Evolutionary conservation across 768 basidiomycete genomes (phyloP).

Genomic region (Brasilioporus rufonigricans): DNA sequence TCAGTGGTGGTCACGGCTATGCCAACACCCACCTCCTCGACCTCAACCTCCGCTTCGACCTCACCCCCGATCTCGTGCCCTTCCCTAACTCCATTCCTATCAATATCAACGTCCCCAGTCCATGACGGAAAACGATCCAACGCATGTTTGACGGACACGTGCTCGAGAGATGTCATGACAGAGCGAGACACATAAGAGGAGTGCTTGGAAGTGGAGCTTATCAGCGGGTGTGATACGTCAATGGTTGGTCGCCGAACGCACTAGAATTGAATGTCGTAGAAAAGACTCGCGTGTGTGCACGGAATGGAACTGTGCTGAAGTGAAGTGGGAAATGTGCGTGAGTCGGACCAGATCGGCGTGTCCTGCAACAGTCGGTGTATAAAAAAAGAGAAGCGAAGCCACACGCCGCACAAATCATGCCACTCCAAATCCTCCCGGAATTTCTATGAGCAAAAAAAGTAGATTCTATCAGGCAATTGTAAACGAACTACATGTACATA

Average conservation of each 20-base stretch:
- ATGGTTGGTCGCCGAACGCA: not conserved
- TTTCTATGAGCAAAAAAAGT: not conserved
- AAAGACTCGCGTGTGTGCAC: not conserved
- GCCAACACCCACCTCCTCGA: conserved; percentile 10
- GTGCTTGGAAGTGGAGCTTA: not conserved
- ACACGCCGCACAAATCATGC: not conserved
- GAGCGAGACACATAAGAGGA: conserved; percentile 15
- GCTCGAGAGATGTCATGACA: conserved; percentile 29
- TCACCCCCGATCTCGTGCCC: not conserved
- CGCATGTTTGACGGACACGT: conserved; percentile 18
- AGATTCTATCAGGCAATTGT: conserved; percentile 19
- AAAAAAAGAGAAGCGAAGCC: not conserved
- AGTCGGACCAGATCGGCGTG: not conserved
- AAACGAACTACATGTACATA: conserved; percentile 27
- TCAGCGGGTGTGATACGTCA: not conserved
- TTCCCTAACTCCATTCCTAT: not conserved
- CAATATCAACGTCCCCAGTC: conserved; percentile 1
- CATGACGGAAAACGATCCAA: not conserved
- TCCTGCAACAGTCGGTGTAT: not conserved
- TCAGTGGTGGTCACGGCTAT: conserved; percentile 14
- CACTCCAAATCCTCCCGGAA: not conserved
- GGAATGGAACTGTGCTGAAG: not conserved
- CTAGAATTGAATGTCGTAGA: not conserved
- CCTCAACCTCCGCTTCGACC: not conserved
- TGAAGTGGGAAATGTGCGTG: not conserved